Evolutionary conservation across 331 rosid genomes (phyloP).

Genomic region (Quercus lobata): DNA sequence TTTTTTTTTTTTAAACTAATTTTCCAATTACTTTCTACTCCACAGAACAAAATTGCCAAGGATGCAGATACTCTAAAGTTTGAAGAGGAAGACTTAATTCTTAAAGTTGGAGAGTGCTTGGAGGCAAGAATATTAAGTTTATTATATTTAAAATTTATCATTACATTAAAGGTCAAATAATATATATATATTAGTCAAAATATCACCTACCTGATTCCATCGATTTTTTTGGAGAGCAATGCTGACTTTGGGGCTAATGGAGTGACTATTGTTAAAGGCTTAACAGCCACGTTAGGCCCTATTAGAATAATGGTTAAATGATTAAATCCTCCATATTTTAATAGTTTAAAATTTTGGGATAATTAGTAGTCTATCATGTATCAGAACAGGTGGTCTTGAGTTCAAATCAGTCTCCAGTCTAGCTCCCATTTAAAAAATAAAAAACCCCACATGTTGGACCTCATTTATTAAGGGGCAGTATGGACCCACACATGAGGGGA

Average conservation of each 20-base stretch:
- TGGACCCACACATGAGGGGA: no score
- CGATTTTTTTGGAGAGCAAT: background rate
- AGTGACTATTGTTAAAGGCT: slow-evolving; percentile 17
- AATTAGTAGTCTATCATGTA: no score
- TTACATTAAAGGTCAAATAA: background rate
- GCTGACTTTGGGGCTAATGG: slow-evolving; percentile 17
- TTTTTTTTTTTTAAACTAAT: background rate
- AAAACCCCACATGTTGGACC: no score
- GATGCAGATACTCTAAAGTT: slow-evolving; percentile 60
- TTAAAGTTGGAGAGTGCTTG: slow-evolving; percentile 91
- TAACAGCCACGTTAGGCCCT: background rate
- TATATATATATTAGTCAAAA: slow-evolving; percentile 6
- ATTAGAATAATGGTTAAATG: background rate
- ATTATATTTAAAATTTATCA: background rate
- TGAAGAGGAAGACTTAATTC: slow-evolving; percentile 81
- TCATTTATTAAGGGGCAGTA: no score
- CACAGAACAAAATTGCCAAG: slow-evolving; percentile 69
- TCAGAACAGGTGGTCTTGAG: no score
- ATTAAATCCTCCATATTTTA: no score
- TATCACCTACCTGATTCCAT: background rate
- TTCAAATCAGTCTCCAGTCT: no score
- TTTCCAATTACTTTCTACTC: slow-evolving; percentile 23
- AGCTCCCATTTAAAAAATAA: no score
- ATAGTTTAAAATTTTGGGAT: no score
- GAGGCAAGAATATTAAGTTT: slow-evolving; percentile 53